Evolutionary conservation across 441 rosid species (phyloP).

Genomic region (Theobroma grandiflorum): DNA sequence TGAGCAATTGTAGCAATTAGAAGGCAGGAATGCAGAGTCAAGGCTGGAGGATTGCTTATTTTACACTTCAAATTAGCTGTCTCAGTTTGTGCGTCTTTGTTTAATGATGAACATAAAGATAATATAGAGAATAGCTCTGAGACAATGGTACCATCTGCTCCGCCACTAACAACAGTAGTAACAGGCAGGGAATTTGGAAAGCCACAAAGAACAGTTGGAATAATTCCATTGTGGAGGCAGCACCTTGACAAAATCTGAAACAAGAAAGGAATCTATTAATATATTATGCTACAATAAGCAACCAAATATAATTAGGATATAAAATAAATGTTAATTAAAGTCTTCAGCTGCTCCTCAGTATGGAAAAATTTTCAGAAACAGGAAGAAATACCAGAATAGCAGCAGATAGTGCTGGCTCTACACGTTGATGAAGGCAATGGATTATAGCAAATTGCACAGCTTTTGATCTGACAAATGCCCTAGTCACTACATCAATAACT

Average conservation of each 20-base stretch:
- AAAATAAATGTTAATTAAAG: conserved; percentile 16
- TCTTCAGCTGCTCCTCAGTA: conserved; percentile 12
- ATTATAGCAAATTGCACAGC: conserved; percentile 77
- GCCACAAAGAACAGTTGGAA: conserved; percentile 89
- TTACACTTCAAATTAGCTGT: conserved; percentile 60
- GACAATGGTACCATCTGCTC: conserved; percentile 89
- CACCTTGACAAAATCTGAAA: conserved; percentile 90
- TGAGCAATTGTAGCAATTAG: conserved; percentile 82
- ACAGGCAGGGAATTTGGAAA: conserved; percentile 89
- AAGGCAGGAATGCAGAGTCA: conserved; percentile 75
- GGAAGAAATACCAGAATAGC: conserved; percentile 72
- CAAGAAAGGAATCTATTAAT: conserved; percentile 26
- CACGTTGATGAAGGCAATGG: conserved; percentile 84
- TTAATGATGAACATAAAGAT: conserved; percentile 59
- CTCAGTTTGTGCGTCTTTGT: conserved; percentile 71
- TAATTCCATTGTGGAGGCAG: conserved; percentile 80
- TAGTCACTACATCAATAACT: conserved; percentile 74
- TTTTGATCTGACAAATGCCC: conserved; percentile 80
- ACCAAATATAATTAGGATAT: conserved; percentile 11
- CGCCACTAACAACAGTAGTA: conserved; percentile 88
- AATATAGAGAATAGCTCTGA: conserved; percentile 83
- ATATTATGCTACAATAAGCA: conserved; percentile 21
- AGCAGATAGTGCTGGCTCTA: conserved; percentile 68
- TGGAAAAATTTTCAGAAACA: conserved; percentile 14
- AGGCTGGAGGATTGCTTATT: conserved; percentile 58